Conservation (phyloP, 768 basidiomycete genomes). For the Tulasnella sp. region DNA sequence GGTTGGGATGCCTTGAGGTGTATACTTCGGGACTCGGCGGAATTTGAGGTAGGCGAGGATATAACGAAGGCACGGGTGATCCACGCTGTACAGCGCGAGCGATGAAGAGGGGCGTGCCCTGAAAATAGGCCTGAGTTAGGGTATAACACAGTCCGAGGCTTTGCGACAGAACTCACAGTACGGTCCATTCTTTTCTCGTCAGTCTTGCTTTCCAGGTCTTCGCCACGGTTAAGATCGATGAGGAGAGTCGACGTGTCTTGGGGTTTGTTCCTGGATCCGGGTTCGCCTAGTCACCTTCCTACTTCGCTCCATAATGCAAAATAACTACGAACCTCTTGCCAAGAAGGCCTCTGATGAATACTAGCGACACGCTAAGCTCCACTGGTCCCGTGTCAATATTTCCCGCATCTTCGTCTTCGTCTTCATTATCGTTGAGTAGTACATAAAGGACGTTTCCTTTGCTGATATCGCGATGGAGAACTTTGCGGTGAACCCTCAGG, state of each 20-base stretch:
- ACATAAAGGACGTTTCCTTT: neutral
- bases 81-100: neutral
- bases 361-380: no score
- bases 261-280: neutral
- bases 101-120: neutral
- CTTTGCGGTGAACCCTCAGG: neutral
- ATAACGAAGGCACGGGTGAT: neutral
- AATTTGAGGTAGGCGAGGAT: neutral
- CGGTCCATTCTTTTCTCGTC: neutral
- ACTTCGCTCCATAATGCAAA: neutral
- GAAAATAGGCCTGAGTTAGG: neutral
- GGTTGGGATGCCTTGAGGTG: neutral
- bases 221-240: neutral
- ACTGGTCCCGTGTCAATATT: no score
- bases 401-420: neutral
- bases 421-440: neutral
- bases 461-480: conserved; percentile 1
- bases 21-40: neutral
- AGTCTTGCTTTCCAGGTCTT: neutral
- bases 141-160: neutral
- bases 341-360: neutral
- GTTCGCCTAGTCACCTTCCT: neutral
- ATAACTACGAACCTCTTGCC: neutral
- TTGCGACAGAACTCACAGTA: neutral
- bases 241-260: neutral